Conservation (phyloP, 768 basidiomycete species). For the Trametes cubensis region DNA sequence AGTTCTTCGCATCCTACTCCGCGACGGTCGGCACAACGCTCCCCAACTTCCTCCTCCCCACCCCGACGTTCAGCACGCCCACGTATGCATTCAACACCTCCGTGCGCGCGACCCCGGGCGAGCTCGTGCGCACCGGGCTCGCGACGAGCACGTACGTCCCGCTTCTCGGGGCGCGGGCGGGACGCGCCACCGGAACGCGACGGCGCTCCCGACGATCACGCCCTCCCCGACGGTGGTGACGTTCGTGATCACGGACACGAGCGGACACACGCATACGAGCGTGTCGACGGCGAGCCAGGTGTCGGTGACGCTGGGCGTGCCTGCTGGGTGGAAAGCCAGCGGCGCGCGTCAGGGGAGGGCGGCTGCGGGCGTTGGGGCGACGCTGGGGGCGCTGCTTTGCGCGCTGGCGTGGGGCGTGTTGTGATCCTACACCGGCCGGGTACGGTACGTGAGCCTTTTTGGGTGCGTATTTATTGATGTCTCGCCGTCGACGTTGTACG, state of each 20-base stretch:
- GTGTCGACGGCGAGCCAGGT: conserved; percentile 51
- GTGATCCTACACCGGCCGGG: background rate
- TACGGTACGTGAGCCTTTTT: background rate
- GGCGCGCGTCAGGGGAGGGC: conserved; percentile 1
- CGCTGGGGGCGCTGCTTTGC: background rate
- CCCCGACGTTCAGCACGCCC: conserved; percentile 61
- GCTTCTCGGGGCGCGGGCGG: conserved; percentile 44
- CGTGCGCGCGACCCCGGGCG: conserved; percentile 53
- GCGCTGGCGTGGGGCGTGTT: conserved; percentile 8
- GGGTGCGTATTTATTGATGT: background rate
- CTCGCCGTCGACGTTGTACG: background rate
- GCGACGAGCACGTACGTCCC: conserved; percentile 74
- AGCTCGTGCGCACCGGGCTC: conserved; percentile 61
- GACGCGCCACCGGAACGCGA: conserved; percentile 42
- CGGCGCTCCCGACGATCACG: conserved; percentile 60
- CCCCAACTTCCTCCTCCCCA: conserved; percentile 70
- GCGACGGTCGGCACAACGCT: conserved; percentile 68
- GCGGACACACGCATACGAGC: conserved; percentile 56
- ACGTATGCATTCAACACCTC: conserved; percentile 73
- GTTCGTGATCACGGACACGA: conserved; percentile 56
- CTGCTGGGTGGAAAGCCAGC: conserved; percentile 55
- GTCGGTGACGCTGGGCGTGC: conserved; percentile 60
- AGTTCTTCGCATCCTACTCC: conserved; percentile 62
- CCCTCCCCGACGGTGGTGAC: conserved; percentile 57
- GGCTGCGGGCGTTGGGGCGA: background rate